Evolutionary conservation across 2,329 filamentous ascomycete genomes (phyloP).

Genomic region (Chaetomiaceae sp.): DNA sequence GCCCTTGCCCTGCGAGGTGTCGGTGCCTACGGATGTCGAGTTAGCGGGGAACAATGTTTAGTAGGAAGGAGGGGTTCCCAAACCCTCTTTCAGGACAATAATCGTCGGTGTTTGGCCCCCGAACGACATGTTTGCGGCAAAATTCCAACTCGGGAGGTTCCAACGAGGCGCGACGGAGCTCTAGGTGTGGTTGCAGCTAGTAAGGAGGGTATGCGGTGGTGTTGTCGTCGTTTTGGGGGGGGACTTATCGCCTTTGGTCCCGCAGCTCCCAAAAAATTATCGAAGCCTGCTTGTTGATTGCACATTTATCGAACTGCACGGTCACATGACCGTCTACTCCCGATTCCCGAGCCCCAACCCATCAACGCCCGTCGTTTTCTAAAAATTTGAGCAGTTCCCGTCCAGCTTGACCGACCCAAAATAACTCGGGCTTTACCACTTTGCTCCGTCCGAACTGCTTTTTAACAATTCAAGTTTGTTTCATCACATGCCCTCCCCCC

Average conservation of each 20-base stretch:
- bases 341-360: no score
- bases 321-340: no score
- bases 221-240: constrained; percentile 7
- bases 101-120: constrained; percentile 31
- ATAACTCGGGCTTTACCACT: no score
- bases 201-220: constrained; percentile 9
- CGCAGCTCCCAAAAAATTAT: constrained; percentile 25
- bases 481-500: no score
- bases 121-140: constrained; percentile 27
- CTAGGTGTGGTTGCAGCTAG: constrained; percentile 1
- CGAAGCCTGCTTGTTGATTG: constrained; percentile 23
- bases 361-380: no score
- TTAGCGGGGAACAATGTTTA: constrained; percentile 16
- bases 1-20: constrained; percentile 93
- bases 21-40: constrained; percentile 59
- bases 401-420: no score
- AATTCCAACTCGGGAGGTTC: constrained; percentile 36
- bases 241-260: constrained; percentile 11
- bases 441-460: no score
- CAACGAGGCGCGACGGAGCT: constrained; percentile 10
- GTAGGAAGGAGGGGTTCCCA: constrained; percentile 25
- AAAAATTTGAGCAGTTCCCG: no score
- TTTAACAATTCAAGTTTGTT: no score
- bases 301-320: no score
- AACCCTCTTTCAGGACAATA: constrained; percentile 32